Evolutionary conservation across 2,329 filamentous ascomycete species (phyloP), one percentile per base, ranked within the genome.

Genomic region (Coleophoma cylindrospora): DNA sequence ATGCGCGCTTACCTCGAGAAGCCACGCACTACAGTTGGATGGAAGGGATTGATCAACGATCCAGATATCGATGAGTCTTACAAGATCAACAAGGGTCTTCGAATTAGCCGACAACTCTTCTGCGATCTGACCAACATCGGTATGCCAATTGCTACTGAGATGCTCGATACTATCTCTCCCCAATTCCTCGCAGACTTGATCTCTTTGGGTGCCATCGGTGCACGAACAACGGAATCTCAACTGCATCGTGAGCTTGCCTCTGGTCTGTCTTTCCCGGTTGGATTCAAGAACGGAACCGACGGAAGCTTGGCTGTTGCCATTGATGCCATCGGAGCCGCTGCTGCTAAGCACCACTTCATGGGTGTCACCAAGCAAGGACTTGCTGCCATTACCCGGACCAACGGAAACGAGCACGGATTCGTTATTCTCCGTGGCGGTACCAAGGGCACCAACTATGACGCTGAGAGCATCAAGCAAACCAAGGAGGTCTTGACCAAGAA

Each of bases 1-100:
- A 99, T 99, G 94, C 89, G 94, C 62, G 91, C 91, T 66, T 99
- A 99, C 80, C 86, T 99, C 47, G 94, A 99, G 79, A 99, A 99
- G 80, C 94, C 94, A 40, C 86, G 94, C 54, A 99, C 94, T 45
- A 99, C 94, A 0, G 91, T 99, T 45, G 94, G 94, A 67, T 99
- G 94, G 94, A 99, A 99, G 75, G 94, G 94, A 47, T 79, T 99
- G 69, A 96, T 99, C 79, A 99, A 99, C 73, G 94, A 99, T 70
- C 94, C 94, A 2, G 91, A 97, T 64, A 96, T 99, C 68, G 90
- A 99, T 70, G 86, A 94, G 69, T 94, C 87, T 66, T 99, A 88
- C 86, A 83, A 96, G 75, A 99, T 99, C 77, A 99, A 99, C 83
- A 97, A 97, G 79, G 94, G 94, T 48, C 80, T 99, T 50, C 84